phyloP scores from a whole-genome alignment of 345 rosid genomes.

The Passiflora organensis region DNA sequence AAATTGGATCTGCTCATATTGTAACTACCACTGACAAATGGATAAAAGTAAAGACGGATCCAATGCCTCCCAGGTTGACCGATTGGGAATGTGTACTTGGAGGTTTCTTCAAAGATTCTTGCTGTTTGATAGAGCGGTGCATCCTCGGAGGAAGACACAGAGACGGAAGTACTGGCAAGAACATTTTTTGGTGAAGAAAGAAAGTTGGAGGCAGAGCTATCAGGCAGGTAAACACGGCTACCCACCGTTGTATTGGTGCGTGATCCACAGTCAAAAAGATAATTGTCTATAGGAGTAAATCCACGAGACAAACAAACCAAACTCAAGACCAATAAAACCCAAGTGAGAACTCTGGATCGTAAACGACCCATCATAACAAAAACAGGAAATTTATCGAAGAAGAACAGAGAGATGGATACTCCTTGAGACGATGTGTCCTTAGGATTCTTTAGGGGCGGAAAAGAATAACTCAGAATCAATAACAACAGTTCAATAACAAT shows the following conservation, averaged over 20 bases:
- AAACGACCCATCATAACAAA: conserved; percentile 36
- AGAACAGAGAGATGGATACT: background rate
- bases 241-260: conserved; percentile 42
- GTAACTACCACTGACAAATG: conserved; percentile 47
- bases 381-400: conserved; percentile 13
- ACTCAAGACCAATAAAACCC: conserved; percentile 38
- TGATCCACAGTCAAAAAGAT: conserved; percentile 83
- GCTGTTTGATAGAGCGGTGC: conserved; percentile 70
- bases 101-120: conserved; percentile 49
- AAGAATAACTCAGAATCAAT: background rate
- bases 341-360: conserved; percentile 27
- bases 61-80: conserved; percentile 61
- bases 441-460: background rate
- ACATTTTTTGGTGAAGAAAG: conserved; percentile 41
- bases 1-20: conserved; percentile 57
- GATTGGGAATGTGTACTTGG: conserved; percentile 61
- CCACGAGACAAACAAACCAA: conserved; percentile 42
- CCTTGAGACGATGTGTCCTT: conserved; percentile 4
- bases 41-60: conserved; percentile 79
- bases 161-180: conserved; percentile 36
- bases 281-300: conserved; percentile 58
- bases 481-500: conserved; percentile 1
- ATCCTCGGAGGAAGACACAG: conserved; percentile 31
- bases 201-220: conserved; percentile 43
- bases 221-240: conserved; percentile 58